Percentiles rank a stretch among this genome's conserved stretches.
Conservation (phyloP, 2,329 filamentous ascomycete genomes). For the Parasarocladium wereldwijsianum region DNA sequence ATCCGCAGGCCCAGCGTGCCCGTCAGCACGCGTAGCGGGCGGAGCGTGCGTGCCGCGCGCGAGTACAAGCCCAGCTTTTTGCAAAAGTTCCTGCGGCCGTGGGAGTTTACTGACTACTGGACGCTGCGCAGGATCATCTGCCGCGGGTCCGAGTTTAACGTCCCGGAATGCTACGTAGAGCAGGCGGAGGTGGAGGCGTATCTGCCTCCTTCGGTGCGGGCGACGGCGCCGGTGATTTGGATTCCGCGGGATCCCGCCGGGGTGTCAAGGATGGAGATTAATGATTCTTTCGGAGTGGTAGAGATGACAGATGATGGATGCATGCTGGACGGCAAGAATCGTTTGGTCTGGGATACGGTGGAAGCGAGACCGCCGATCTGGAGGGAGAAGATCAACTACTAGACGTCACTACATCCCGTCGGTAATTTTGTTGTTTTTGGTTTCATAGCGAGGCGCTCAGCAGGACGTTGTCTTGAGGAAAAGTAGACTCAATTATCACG, state of each 20-base stretch:
- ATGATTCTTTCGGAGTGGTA: conserved; percentile 49
- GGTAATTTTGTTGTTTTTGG: too few relatives aligned
- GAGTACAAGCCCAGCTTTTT: conserved; percentile 36
- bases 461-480: too few relatives aligned
- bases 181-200: conserved; percentile 54
- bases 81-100: conserved; percentile 55
- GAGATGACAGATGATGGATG: conserved; percentile 60
- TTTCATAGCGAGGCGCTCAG: too few relatives aligned
- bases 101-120: conserved; percentile 58
- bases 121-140: conserved; percentile 58
- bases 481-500: too few relatives aligned
- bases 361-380: conserved; percentile 27
- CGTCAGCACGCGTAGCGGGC: background rate
- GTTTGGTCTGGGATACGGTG: conserved; percentile 25
- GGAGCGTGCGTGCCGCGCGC: too few relatives aligned
- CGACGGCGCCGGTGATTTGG: conserved; percentile 52
- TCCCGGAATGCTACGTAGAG: conserved; percentile 42
- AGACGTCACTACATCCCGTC: too few relatives aligned
- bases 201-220: conserved; percentile 52
- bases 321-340: conserved; percentile 49
- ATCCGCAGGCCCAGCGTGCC: conserved; percentile 1
- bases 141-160: conserved; percentile 27
- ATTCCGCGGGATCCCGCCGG: conserved; percentile 57
- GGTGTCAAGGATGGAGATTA: conserved; percentile 56
- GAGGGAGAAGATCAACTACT: conserved; percentile 11